A percentile compares a stretch with the other conserved stretches of the same genome.
These are phyloP conservation scores for Filosporella fistucella DNA, from an alignment of 495 filamentous ascomycete genomes.

Conservation along the genomic window DNA sequence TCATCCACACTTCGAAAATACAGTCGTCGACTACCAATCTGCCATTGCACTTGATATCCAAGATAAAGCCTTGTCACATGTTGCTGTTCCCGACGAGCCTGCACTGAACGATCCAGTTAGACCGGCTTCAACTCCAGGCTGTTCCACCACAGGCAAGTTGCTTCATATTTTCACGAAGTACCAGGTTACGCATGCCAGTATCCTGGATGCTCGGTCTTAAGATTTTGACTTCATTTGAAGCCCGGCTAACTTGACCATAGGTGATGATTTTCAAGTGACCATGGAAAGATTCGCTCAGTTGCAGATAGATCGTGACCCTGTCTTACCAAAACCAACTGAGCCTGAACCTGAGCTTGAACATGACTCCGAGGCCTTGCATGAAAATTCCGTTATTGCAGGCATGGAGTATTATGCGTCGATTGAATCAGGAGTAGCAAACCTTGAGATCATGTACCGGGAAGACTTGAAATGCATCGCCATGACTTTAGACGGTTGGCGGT, in stretches of 20 bases:
- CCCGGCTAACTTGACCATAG: too few species aligned
- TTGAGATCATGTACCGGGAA: constrained; percentile 11
- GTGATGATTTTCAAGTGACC: too few species aligned
- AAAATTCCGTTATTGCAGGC: constrained; percentile 6
- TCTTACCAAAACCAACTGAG: not conserved
- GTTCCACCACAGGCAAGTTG: too few species aligned
- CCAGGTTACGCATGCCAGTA: too few species aligned
- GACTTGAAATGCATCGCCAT: constrained; percentile 13
- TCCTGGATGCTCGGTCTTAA: too few species aligned
- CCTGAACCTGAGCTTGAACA: not conserved
- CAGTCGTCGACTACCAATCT: constrained; percentile 12
- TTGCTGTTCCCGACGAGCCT: not conserved
- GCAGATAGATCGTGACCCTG: not conserved
- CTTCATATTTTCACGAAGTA: too few species aligned
- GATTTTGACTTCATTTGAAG: too few species aligned
- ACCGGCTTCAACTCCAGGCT: constrained; percentile 2
- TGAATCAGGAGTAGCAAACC: constrained; percentile 11
- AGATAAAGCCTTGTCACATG: not conserved
- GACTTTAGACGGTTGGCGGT: constrained; percentile 13
- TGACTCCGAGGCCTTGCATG: not conserved
- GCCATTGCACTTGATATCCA: constrained; percentile 8
- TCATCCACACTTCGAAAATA: constrained; percentile 7
- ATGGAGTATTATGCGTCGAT: constrained; percentile 9
- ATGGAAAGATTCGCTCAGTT: too few species aligned
- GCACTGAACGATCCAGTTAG: not conserved